Evolutionary conservation across 768 basidiomycete genomes (phyloP).

Genomic region (Tricholoma flavovirens): DNA sequence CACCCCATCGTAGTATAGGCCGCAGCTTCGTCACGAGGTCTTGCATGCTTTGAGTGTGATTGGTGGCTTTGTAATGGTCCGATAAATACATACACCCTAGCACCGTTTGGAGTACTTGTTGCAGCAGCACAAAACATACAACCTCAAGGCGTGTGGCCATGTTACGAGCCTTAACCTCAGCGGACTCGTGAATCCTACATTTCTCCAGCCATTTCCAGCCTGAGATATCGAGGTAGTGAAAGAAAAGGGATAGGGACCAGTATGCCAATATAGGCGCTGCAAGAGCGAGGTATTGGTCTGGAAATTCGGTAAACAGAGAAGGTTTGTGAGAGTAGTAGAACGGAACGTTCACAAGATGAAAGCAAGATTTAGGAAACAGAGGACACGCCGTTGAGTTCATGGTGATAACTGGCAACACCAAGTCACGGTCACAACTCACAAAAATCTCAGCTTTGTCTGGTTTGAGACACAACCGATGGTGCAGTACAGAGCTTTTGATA

Average conservation of each 20-base stretch:
- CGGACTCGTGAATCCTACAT: conserved; percentile 84
- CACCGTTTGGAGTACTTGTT: conserved; percentile 79
- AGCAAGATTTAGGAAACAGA: conserved; percentile 30
- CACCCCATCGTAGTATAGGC: conserved; percentile 26
- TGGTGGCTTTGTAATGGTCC: conserved; percentile 28
- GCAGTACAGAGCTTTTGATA: no score
- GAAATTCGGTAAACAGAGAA: conserved; percentile 46
- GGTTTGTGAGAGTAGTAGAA: conserved; percentile 49
- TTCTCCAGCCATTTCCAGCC: conserved; percentile 73
- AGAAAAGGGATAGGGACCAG: conserved; percentile 77
- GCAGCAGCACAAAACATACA: conserved; percentile 73
- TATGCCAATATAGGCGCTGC: conserved; percentile 75
- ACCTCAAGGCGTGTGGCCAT: conserved; percentile 68
- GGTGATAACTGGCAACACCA: conserved; percentile 2
- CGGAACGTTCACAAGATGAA: conserved; percentile 32
- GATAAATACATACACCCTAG: conserved; percentile 68
- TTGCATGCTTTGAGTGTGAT: conserved; percentile 41
- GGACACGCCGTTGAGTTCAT: conserved; percentile 36
- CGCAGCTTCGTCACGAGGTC: conserved; percentile 35
- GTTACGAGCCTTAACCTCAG: conserved; percentile 72
- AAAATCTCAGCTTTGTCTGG: no score
- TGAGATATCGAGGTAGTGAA: conserved; percentile 77
- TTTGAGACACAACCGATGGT: no score
- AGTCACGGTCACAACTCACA: no score
- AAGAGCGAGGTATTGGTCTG: conserved; percentile 70